Evolutionary conservation across 352 stramenopile genomes (phyloP), one percentile per base, ranked within the genome.

Genomic region (Phytophthora pini): DNA sequence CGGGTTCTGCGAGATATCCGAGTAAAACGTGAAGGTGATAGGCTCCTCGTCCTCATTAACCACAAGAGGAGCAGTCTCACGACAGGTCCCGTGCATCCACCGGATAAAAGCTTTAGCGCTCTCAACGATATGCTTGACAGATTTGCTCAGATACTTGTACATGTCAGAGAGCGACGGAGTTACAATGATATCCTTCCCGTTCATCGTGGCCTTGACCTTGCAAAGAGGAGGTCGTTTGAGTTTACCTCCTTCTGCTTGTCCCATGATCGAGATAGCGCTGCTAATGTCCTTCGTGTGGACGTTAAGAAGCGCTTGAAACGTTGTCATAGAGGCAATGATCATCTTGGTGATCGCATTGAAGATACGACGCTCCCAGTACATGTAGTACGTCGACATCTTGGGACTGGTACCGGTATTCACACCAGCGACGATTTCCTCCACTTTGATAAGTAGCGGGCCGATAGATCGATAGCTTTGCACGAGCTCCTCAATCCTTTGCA

Each of bases 311-410:
- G 90, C 92, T 40, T 98, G 90, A 46, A 99, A 98, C 13, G 93
- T 97, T 2, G 92, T 97, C 89, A 99, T 98, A 8, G 90, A 97
- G 12, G 84, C 79, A 47, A 98, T 94, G 44, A 98, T 98, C 92
- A 98, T 98, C 61, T 97, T 97, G 4, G 91, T 98, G 62, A 99
- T 98, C 1, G 95, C 94, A 54, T 99, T 99, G 74, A 98, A 99
- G 39, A 99, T 92, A 5, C 93, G 87, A 20, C 96, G 92, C 60
- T 99, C 96, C 96, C 96, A 99, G 74, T 98, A 99, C 81, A 97
- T 94, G 73, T 99, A 99, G 65, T 98, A 99, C 10, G 90, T 96
- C 3, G 87, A 84, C 75, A 99, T 91, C 50, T 94, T 92, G 0
- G 90, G 77, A 55, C 89, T 97, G 6, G 79, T 89, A 7, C 96